Conservation (phyloP, 768 basidiomycete genomes). For the Tricholoma furcatifolium region DNA sequence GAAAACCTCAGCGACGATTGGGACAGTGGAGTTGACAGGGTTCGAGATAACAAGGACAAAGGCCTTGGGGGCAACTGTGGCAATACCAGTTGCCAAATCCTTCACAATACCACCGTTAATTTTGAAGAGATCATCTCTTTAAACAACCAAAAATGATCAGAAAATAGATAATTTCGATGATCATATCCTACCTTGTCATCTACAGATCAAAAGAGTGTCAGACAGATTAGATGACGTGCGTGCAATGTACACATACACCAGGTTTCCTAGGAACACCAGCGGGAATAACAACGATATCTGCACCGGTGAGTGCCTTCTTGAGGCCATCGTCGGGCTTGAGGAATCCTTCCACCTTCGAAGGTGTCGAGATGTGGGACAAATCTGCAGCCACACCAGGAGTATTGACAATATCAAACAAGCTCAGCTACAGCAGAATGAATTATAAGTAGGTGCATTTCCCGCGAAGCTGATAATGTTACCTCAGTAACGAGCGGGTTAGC, state of each 20-base stretch:
- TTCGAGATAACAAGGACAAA: constrained; percentile 97
- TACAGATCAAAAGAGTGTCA: constrained; percentile 23
- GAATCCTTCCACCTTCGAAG: constrained; percentile 81
- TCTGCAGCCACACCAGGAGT: constrained; percentile 97
- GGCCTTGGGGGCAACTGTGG: constrained; percentile 81
- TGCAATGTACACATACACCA: constrained; percentile 60
- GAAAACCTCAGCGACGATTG: constrained; percentile 92
- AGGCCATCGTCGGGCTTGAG: constrained; percentile 79
- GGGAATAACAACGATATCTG: constrained; percentile 91
- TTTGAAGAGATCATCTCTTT: constrained; percentile 96
- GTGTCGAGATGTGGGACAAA: constrained; percentile 90
- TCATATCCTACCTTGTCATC: constrained; percentile 50
- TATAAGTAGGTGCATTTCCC: neutral
- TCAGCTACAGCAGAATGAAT: constrained; percentile 47
- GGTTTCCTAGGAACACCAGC: constrained; percentile 97
- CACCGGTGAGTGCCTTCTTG: constrained; percentile 78
- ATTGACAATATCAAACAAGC: constrained; percentile 94
- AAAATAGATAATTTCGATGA: neutral
- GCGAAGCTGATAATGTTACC: constrained; percentile 35
- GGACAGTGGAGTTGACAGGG: constrained; percentile 99
- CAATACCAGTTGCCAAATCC: constrained; percentile 89
- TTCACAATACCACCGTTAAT: constrained; percentile 98
- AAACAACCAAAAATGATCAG: constrained; percentile 13
- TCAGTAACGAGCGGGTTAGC: constrained; percentile 76
- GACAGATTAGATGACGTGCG: constrained; percentile 4